phyloP scores from a whole-genome alignment of 768 basidiomycete genomes.

The Hydnum rufescens region DNA sequence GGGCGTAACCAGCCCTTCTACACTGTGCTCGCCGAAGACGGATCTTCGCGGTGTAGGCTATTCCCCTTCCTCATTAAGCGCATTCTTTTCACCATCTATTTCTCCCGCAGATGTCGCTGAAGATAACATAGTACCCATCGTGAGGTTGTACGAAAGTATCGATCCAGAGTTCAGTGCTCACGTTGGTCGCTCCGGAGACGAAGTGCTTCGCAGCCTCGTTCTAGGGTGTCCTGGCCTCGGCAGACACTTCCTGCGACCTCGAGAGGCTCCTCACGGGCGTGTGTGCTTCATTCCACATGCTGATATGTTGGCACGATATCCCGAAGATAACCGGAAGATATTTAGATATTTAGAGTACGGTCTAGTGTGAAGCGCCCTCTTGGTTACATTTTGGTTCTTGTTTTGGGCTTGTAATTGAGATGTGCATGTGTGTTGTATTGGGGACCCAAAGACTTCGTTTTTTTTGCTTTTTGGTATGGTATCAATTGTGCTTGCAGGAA shows the following conservation, averaged over 20 bases:
- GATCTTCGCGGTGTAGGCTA: conserved; percentile 3
- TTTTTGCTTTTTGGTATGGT: too few relatives aligned
- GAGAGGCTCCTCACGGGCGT: not conserved
- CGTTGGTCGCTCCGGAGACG: not conserved
- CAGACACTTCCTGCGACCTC: not conserved
- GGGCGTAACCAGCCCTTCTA: conserved; percentile 8
- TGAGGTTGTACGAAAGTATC: not conserved
- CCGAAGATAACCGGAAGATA: too few relatives aligned
- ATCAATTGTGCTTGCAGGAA: too few relatives aligned
- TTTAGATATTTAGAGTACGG: too few relatives aligned
- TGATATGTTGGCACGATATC: not conserved
- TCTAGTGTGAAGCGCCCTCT: too few relatives aligned
- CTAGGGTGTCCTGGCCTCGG: not conserved
- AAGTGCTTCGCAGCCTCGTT: not conserved
- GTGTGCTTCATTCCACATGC: not conserved
- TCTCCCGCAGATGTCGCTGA: not conserved
- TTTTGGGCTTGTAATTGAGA: too few relatives aligned
- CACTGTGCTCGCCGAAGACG: conserved; percentile 4
- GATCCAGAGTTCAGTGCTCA: not conserved
- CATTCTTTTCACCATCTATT: not conserved
- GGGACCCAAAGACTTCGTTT: too few relatives aligned
- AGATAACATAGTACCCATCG: not conserved
- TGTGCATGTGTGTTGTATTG: too few relatives aligned
- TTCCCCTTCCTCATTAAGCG: not conserved
- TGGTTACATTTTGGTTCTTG: too few relatives aligned